phyloP scores from a whole-genome alignment of 805 yeast genomes.

The Barnettozyma wickerhamii region DNA sequence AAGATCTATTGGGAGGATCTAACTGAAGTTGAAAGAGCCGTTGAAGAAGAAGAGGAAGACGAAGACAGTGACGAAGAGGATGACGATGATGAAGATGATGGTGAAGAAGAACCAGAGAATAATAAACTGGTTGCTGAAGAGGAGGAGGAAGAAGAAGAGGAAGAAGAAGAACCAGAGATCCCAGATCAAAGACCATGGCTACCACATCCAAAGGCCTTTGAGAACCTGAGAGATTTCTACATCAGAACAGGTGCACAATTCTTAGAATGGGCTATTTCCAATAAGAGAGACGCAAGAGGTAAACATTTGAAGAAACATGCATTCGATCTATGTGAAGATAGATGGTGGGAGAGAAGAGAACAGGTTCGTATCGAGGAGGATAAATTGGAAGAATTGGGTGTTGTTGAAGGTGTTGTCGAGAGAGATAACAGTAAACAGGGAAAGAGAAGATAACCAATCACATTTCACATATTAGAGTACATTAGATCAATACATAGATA shows the following conservation, averaged over 20 bases:
- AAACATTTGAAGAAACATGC: constrained; percentile 85
- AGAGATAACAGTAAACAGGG: constrained; percentile 51
- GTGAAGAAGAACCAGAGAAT: constrained; percentile 39
- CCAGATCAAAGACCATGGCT: constrained; percentile 96
- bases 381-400: constrained; percentile 82
- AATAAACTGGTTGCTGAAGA: constrained; percentile 34
- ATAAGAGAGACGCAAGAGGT: constrained; percentile 81
- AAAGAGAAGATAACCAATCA: constrained; percentile 62
- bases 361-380: constrained; percentile 87
- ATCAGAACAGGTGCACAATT: constrained; percentile 82
- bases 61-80: constrained; percentile 62
- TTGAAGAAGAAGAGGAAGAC: constrained; percentile 57
- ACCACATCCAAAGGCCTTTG: constrained; percentile 96
- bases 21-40: constrained; percentile 45
- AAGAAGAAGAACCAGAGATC: constrained; percentile 59
- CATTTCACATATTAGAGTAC: no score
- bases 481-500: not conserved
- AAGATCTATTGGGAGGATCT: constrained; percentile 89
- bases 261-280: constrained; percentile 89
- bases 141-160: constrained; percentile 64
- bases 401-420: constrained; percentile 84
- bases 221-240: constrained; percentile 77
- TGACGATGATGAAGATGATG: constrained; percentile 67
- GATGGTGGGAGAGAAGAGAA: constrained; percentile 99
- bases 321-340: constrained; percentile 84